Evolutionary conservation across 2,329 filamentous ascomycete species (phyloP), one percentile per base, ranked within the genome.

Genomic region (Colletotrichum scovillei): DNA sequence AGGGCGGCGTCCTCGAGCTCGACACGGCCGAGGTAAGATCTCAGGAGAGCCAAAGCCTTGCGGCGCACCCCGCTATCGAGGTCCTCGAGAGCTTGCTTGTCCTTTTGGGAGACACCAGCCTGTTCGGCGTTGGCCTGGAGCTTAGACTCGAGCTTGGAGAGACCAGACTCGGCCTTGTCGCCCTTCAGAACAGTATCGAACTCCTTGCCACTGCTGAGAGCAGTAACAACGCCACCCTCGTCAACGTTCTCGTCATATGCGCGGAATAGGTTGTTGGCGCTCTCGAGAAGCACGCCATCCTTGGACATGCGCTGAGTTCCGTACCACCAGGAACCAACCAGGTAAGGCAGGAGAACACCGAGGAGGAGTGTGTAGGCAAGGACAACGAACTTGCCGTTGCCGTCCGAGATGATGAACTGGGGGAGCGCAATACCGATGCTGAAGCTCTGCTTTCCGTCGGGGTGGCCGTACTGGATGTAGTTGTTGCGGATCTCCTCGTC

Each of bases 301-400:
- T 96, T 97, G 49, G 97, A 98, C 83, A 94, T 91, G 78, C 92
- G 91, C 83, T 98, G 96, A 42, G 95, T 97, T 74, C 97, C 97
- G 81, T 99, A 99, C 97, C 97, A 99, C 97, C 97, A 99, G 72
- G 93, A 95, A 60, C 97, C 97, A 69, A 99, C 96, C 60, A 97
- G 87, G 82, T 97, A 99, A 3, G 97, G 97, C 65, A 99, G 87
- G 73, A 98, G 86, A 74, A 98, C 94, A 68, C 96, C 97, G 64
- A 99, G 91, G 52, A 98, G 89, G 42, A 93, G 84, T 49, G 95
- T 95, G 82, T 99, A 99, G 75, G 98, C 89, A 70, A 98, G 87
- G 74, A 99, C 88, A 67, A 99, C 93, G 80, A 97, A 98, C 86
- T 98, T 98, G 76, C 95, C 96, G 82, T 97, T 97, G 68, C 95